A percentile compares a stretch with the other conserved stretches of the same genome.
Conservation (phyloP, 352 stramenopile genomes). For the Globisporangium splendens region DNA sequence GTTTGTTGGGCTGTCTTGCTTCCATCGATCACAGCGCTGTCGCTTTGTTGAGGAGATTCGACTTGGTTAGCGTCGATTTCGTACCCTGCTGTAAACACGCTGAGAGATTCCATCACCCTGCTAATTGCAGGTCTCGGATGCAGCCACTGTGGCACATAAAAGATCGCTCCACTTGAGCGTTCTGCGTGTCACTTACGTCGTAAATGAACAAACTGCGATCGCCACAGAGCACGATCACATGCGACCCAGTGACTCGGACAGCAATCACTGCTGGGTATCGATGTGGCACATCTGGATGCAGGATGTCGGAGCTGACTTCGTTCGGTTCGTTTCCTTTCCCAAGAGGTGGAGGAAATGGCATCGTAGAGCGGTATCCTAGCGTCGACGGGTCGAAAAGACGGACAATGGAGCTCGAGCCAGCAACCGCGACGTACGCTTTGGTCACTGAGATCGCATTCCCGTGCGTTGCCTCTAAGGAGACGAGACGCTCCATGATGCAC, state of each 20-base stretch:
- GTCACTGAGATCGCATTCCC: constrained; percentile 78
- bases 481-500: constrained; percentile 69
- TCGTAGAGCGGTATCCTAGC: constrained; percentile 65
- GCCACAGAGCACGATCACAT: constrained; percentile 68
- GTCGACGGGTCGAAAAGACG: constrained; percentile 71
- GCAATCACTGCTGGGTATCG: constrained; percentile 57
- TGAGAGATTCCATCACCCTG: constrained; percentile 24
- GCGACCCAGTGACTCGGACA: constrained; percentile 53
- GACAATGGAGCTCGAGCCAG: constrained; percentile 58
- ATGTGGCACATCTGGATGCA: constrained; percentile 54
- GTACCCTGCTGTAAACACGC: constrained; percentile 23
- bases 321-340: constrained; percentile 31
- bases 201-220: constrained; percentile 85
- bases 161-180: constrained; percentile 50
- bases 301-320: constrained; percentile 10
- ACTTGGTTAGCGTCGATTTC: not conserved
- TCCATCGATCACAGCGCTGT: not conserved
- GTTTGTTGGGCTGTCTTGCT: not conserved
- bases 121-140: constrained; percentile 63
- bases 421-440: constrained; percentile 65
- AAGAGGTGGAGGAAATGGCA: constrained; percentile 76
- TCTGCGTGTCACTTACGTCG: constrained; percentile 45
- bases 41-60: not conserved
- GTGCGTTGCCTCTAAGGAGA: constrained; percentile 56
- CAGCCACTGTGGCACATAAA: constrained; percentile 81